Evolutionary conservation across 2,329 filamentous ascomycete species (phyloP).

Genomic region (Fonsecaea pedrosoi): DNA sequence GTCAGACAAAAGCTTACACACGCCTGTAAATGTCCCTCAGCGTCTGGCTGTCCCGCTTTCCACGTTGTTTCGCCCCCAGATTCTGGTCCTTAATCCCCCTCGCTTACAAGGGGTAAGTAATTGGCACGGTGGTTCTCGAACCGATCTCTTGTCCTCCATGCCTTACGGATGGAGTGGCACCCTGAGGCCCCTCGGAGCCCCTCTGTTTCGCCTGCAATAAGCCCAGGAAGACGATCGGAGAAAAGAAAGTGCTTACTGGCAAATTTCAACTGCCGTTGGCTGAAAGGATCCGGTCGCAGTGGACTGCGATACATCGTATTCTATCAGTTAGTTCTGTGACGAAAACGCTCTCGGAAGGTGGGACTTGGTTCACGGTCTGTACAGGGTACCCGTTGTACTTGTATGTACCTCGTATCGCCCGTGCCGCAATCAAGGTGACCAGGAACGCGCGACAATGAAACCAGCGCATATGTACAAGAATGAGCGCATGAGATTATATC

Average conservation of each 20-base stretch:
- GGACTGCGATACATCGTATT: neutral
- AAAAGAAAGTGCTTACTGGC: constrained; percentile 5
- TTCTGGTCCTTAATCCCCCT: neutral
- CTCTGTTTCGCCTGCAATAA: constrained; percentile 13
- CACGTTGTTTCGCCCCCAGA: constrained; percentile 19
- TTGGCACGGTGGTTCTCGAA: neutral
- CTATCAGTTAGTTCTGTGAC: neutral
- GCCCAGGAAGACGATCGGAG: neutral
- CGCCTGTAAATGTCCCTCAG: neutral
- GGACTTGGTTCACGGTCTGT: constrained; percentile 5
- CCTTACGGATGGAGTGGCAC: neutral
- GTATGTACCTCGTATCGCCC: neutral
- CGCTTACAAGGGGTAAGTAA: neutral
- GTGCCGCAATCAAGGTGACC: neutral
- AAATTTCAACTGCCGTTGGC: constrained; percentile 9
- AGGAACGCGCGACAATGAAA: neutral
- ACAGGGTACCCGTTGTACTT: neutral
- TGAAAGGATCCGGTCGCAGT: neutral
- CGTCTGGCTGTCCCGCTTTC: constrained; percentile 4
- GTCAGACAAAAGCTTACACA: neutral
- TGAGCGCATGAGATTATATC: neutral
- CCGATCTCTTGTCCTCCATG: neutral
- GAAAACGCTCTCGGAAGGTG: neutral
- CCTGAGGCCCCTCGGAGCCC: neutral
- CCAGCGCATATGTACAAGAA: neutral